These are phyloP conservation scores for Coffea humblotiana DNA, from an alignment of 305 asterid genomes.

Conservation along the genomic window DNA sequence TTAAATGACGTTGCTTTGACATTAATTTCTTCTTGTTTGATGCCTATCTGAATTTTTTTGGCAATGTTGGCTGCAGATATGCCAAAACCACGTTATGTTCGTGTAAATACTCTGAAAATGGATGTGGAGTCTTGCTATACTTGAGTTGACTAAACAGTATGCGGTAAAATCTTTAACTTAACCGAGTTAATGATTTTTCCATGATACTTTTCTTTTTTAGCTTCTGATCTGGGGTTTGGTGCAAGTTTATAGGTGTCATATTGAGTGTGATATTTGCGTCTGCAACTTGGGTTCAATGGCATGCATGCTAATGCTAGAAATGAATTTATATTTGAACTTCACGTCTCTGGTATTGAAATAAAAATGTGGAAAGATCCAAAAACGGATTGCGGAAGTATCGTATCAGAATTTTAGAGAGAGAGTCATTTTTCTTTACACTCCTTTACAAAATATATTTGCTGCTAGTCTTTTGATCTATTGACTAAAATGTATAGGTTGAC, in stretches of 20 bases:
- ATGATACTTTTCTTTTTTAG: background rate
- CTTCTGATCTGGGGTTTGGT: background rate
- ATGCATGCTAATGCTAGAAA: background rate
- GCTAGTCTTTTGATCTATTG: background rate
- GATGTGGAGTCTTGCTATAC: slow-evolving; percentile 52
- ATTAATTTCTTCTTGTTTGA: slow-evolving; percentile 3
- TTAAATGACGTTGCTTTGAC: background rate
- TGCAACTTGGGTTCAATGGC: background rate
- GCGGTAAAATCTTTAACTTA: slow-evolving; percentile 42
- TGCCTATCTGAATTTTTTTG: slow-evolving; percentile 2
- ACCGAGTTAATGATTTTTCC: background rate
- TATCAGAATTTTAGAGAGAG: background rate
- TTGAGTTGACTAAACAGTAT: slow-evolving; percentile 53
- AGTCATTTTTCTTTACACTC: background rate
- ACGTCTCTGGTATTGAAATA: background rate
- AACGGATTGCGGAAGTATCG: background rate
- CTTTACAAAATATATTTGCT: background rate
- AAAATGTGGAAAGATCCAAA: background rate
- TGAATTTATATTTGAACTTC: background rate
- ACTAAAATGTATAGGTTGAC: slow-evolving; percentile 45
- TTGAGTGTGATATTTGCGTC: background rate
- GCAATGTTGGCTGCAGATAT: slow-evolving; percentile 46
- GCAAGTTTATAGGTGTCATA: background rate
- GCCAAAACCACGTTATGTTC: slow-evolving; percentile 82
- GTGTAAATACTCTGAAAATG: slow-evolving; percentile 83